Evolutionary conservation across 2,329 filamentous ascomycete species (phyloP).

Genomic region (Penicillium janthinellum): DNA sequence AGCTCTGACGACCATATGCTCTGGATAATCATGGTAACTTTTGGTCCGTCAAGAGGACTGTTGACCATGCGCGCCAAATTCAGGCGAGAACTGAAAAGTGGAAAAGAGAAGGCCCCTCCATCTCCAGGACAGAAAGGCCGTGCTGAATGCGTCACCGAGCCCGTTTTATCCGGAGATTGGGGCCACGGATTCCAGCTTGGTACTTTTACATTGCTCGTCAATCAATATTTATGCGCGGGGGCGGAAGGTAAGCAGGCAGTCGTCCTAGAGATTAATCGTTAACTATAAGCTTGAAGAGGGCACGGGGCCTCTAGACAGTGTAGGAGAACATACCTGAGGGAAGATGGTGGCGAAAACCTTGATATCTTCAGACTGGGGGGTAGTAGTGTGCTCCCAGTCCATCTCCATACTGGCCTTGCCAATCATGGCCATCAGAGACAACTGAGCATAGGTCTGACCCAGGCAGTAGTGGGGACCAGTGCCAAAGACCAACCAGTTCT

Average conservation of each 20-base stretch:
- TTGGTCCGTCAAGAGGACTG: slow-evolving; percentile 8
- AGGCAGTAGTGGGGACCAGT: slow-evolving; percentile 96
- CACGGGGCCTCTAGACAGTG: no score
- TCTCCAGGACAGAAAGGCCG: slow-evolving; percentile 29
- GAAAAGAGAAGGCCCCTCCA: slow-evolving; percentile 17
- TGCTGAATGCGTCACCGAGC: slow-evolving; percentile 15
- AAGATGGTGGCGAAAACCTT: slow-evolving; percentile 99
- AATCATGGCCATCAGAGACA: slow-evolving; percentile 85
- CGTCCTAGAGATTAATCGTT: slow-evolving; percentile 61
- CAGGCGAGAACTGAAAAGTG: slow-evolving; percentile 15
- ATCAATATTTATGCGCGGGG: slow-evolving; percentile 40
- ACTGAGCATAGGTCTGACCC: slow-evolving; percentile 86
- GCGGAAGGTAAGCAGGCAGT: slow-evolving; percentile 76
- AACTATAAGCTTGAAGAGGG: slow-evolving; percentile 13
- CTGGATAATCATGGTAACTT: slow-evolving; percentile 1
- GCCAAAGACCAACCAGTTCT: slow-evolving; percentile 97
- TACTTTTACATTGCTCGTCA: slow-evolving; percentile 14
- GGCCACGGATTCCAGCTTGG: slow-evolving; percentile 18
- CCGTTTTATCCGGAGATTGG: slow-evolving; percentile 21
- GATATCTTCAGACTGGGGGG: slow-evolving; percentile 84
- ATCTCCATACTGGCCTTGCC: slow-evolving; percentile 85
- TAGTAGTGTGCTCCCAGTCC: slow-evolving; percentile 88
- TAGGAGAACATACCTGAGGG: slow-evolving; percentile 68
- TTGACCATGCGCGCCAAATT: slow-evolving; percentile 14
- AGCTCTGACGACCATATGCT: background rate